Evolutionary conservation across 495 filamentous ascomycete species (phyloP).

Genomic region (Penicillium crystallinum): DNA sequence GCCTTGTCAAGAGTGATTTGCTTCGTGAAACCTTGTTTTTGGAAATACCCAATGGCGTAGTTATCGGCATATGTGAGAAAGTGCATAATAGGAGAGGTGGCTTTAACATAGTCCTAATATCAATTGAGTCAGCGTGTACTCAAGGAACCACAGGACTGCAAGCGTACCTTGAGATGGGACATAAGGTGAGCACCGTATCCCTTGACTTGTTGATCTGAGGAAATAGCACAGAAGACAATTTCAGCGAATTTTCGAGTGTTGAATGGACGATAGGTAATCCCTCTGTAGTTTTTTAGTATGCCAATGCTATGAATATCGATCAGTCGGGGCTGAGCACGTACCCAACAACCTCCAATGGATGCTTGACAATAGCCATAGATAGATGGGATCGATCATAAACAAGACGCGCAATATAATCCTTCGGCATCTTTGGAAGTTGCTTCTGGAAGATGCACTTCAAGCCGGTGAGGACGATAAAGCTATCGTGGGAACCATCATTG

Average conservation of each 20-base stretch:
- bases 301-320: background rate
- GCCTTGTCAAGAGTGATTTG: conserved; percentile 88
- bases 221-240: conserved; percentile 98
- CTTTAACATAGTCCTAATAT: conserved; percentile 83
- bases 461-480: conserved; percentile 89
- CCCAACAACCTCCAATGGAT: conserved; percentile 88
- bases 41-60: conserved; percentile 98
- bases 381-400: conserved; percentile 97
- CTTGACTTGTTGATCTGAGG: conserved; percentile 96
- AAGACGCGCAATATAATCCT: conserved; percentile 94
- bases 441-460: conserved; percentile 99
- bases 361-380: conserved; percentile 95
- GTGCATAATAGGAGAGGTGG: conserved; percentile 93
- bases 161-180: conserved; percentile 77
- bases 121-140: conserved; percentile 10
- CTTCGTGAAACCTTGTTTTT: conserved; percentile 98
- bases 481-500: conserved; percentile 84
- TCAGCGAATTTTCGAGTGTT: conserved; percentile 90
- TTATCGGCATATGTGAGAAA: conserved; percentile 99
- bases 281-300: conserved; percentile 43
- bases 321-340: conserved; percentile 25
- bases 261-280: conserved; percentile 96
- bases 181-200: conserved; percentile 97
- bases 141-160: background rate
- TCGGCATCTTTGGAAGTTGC: conserved; percentile 97